Evolutionary conservation across 2,329 filamentous ascomycete species (phyloP), one percentile per base, ranked within the genome.

Genomic region (Achaetomium macrosporum): DNA sequence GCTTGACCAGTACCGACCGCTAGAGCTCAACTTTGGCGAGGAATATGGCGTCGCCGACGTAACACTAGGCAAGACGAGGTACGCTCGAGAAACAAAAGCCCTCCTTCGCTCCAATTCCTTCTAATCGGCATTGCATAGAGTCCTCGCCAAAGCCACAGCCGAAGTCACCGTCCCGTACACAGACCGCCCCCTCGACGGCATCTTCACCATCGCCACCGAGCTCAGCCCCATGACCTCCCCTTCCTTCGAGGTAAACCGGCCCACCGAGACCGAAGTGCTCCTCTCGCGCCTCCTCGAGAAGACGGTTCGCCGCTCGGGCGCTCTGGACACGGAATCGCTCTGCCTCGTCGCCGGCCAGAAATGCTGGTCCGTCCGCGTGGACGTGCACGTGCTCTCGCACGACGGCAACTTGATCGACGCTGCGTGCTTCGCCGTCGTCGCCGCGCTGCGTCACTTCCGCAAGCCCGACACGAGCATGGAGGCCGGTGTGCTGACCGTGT

Each of bases 271-370:
- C 51, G 93, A 97, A 72, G 78, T 91, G 2, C 80, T 96, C 40
- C 82, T 97, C 29, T 90, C 91, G 10, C 85, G 92, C 33, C 81
- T 93, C 40, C 84, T 99, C 17, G 93, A 99, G 69, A 96, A 96
- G 73, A 92, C 93, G 9, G 83, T 97, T 56, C 90, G 93, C 40
- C 85, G 93, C 55, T 96, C 91, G 1, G 87, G 87, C 61, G 92
- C 93, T 7, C 82, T 99, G 39, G 92, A 97, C 69, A 96, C 91
- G 33, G 93, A 99, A 71, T 96, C 91, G 4, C 79, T 99, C 42
- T 99, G 93, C 69, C 88, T 99, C 19, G 78, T 96, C 29, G 90
- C 93, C 11, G 91, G 89, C 8, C 78, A 87, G 55, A 96, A 95
- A 70, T 93, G 88, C 74, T 99, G 93, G 84, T 87, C 87, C 56